A percentile compares a stretch with the other conserved stretches of the same genome.
These are phyloP conservation scores for Collybia sordida DNA, from an alignment of 768 basidiomycete species.

Conservation along the genomic window DNA sequence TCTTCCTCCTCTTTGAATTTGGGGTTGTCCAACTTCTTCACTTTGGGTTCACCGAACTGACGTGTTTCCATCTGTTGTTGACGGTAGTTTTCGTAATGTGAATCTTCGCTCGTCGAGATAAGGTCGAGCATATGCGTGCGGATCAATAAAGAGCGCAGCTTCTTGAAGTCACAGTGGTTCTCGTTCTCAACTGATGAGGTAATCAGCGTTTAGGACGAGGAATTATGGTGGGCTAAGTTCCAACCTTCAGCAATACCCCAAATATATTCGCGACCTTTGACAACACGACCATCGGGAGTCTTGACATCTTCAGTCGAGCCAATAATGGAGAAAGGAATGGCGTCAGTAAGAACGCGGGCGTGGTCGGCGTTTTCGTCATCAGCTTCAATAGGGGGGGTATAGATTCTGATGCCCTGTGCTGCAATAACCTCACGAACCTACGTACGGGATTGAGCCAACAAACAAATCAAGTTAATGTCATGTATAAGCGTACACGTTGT, in stretches of 20 bases:
- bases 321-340: constrained; percentile 98
- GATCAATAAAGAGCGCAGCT: constrained; percentile 91
- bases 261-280: constrained; percentile 97
- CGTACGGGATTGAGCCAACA: constrained; percentile 6
- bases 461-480: constrained; percentile 5
- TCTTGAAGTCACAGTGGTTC: constrained; percentile 99
- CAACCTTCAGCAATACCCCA: constrained; percentile 99
- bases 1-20: constrained; percentile 99
- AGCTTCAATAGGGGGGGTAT: constrained; percentile 87
- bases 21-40: constrained; percentile 98
- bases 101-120: constrained; percentile 93
- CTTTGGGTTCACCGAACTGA: constrained; percentile 98
- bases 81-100: constrained; percentile 97
- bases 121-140: constrained; percentile 99
- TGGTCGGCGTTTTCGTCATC: constrained; percentile 89
- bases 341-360: constrained; percentile 81
- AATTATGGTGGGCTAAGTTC: constrained; percentile 10
- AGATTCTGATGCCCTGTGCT: constrained; percentile 93
- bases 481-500: constrained; percentile 64
- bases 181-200: constrained; percentile 86
- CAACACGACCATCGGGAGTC: constrained; percentile 85
- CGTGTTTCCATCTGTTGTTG: constrained; percentile 99
- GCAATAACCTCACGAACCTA: constrained; percentile 87
- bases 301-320: constrained; percentile 94
- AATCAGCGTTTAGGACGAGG: not conserved